Evolutionary conservation across 441 rosid species (phyloP), one percentile per base, ranked within the genome.

Genomic region (Erysimum cheiri): DNA sequence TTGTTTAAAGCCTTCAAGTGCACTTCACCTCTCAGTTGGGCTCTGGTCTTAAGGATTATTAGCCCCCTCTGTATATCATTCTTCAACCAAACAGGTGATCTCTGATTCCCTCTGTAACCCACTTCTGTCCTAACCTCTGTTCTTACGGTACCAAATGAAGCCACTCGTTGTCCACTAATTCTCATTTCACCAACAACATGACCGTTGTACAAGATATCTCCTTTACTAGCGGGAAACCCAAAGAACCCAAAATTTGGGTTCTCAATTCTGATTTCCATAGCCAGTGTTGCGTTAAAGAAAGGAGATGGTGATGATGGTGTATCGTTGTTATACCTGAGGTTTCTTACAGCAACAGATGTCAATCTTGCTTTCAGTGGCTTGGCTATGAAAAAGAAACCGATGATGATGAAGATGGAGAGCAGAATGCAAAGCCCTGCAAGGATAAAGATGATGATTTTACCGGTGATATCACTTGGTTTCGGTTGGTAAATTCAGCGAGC

Each of bases 201-300:
- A 5, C 57, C 77, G 0, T 76, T 75, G 13, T 82, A 88, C 22
- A 46, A 46, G 6, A 86, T 66, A n/a, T 49, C 44, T 8, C 80
- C 80, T 10, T 78, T 82, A 3, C 76, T 33, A n/a, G 81, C 66
- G 4, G 71, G 76, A 70, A 75, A 83, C 57, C 77, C 70, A 77
- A 87, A 93, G 40, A 33, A 70, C 10, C 88, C 89, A 26, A 75
- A 79, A 71, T 89, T 92, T 6, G 63, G 2, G 40, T 88, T 92
- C 75, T 85, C 48, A 2, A 88, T 49, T 39, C 50, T 70, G 13
- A 90, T 1, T 52, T 59, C 73, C 0, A 85, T 52, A 13, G 50
- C 61, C 0, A 90, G 69, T 8, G 85, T 85, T 62, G 73, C 62
- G 37, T 79, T 84, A 56, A 84, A 79, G 19, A 62, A 78, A 6